Evolutionary conservation across 495 filamentous ascomycete species (phyloP).

Genomic region (Emericellopsis terricola): DNA sequence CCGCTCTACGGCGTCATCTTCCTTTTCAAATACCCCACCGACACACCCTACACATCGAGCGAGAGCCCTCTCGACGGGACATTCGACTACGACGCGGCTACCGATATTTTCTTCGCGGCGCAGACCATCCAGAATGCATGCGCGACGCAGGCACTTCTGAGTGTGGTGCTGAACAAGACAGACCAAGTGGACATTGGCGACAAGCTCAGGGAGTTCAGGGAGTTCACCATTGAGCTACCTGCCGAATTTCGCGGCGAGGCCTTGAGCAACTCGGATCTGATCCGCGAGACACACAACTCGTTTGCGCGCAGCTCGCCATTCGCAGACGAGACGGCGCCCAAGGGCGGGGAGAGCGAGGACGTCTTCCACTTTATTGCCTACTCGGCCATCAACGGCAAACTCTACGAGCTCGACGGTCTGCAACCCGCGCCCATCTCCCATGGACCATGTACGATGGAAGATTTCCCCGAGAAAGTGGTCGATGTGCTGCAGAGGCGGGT

Average conservation of each 20-base stretch:
- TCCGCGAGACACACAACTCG: constrained; percentile 83
- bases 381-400: constrained; percentile 51
- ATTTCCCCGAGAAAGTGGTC: constrained; percentile 71
- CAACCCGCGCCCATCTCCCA: constrained; percentile 85
- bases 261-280: constrained; percentile 52
- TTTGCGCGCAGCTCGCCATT: constrained; percentile 84
- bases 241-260: constrained; percentile 50
- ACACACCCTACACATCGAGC: constrained; percentile 38
- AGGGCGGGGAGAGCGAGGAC: constrained; percentile 48
- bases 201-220: constrained; percentile 60
- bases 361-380: constrained; percentile 98
- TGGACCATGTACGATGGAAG: constrained; percentile 44
- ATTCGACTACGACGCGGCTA: constrained; percentile 56
- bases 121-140: constrained; percentile 99
- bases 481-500: constrained; percentile 74
- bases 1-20: constrained; percentile 96
- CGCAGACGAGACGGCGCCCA: constrained; percentile 64
- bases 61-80: constrained; percentile 55
- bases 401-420: constrained; percentile 93
- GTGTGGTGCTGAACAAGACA: constrained; percentile 70
- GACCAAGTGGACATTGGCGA: constrained; percentile 33
- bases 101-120: constrained; percentile 79
- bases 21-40: constrained; percentile 93
- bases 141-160: constrained; percentile 89
- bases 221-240: constrained; percentile 80